phyloP scores from a whole-genome alignment of 495 filamentous ascomycete genomes.

The Astrothelium subdiscretum region DNA sequence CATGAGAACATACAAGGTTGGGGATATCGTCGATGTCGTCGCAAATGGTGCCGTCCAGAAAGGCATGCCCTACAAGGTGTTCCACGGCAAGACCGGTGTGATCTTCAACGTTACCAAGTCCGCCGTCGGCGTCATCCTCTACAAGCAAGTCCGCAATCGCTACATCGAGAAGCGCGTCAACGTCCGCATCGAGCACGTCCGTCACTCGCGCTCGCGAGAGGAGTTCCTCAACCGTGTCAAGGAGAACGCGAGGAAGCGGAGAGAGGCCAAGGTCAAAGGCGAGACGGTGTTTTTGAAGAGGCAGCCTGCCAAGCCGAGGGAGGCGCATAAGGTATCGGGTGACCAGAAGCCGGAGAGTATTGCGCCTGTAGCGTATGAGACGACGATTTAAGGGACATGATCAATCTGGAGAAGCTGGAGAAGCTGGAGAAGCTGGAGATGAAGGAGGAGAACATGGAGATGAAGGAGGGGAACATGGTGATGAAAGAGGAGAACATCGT shows the following conservation, averaged over 20 bases:
- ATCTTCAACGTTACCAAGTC: slow-evolving; percentile 57
- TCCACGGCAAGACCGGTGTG: slow-evolving; percentile 27
- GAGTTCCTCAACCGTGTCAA: slow-evolving; percentile 95
- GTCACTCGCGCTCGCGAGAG: slow-evolving; percentile 81
- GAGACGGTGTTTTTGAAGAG: slow-evolving; percentile 82
- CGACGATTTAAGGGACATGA: slow-evolving; percentile 78
- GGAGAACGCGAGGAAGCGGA: slow-evolving; percentile 83
- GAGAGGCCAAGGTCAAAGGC: slow-evolving; percentile 82
- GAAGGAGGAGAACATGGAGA: no score
- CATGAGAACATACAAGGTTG: slow-evolving; percentile 88
- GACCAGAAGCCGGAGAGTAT: slow-evolving; percentile 83
- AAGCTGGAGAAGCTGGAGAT: no score
- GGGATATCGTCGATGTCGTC: slow-evolving; percentile 94
- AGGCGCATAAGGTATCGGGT: slow-evolving; percentile 60
- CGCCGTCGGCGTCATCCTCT: slow-evolving; percentile 92
- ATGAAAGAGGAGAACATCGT: no score
- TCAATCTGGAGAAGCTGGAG: no score
- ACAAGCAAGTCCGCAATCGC: slow-evolving; percentile 95
- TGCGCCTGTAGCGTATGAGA: slow-evolving; percentile 88
- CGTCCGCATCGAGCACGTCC: slow-evolving; percentile 95
- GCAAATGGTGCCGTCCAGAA: slow-evolving; percentile 97
- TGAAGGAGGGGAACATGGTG: no score
- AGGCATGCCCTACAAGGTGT: slow-evolving; percentile 89
- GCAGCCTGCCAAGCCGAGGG: slow-evolving; percentile 68
- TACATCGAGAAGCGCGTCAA: slow-evolving; percentile 99